Conservation (phyloP, 306 rosid species). For the Myrica gale region DNA sequence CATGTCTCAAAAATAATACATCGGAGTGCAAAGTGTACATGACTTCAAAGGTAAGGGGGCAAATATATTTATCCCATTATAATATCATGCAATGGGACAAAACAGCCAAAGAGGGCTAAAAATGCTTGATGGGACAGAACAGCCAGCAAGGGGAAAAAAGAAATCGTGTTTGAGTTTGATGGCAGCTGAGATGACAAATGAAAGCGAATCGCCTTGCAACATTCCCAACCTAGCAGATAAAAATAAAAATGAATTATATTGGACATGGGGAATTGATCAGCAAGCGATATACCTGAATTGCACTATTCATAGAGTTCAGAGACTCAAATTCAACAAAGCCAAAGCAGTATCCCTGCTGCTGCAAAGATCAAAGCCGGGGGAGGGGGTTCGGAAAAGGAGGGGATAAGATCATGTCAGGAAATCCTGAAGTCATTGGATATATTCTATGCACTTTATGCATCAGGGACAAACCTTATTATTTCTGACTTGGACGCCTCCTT, state of each 20-base stretch:
- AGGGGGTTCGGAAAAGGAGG: not conserved
- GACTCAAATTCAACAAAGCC: slow-evolving; percentile 78
- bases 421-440: slow-evolving; percentile 3
- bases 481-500: slow-evolving; percentile 71
- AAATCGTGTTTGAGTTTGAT: slow-evolving; percentile 6
- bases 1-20: too few relatives aligned
- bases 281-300: slow-evolving; percentile 53
- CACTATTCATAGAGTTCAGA: slow-evolving; percentile 52
- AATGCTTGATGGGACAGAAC: not conserved
- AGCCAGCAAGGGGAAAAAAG: not conserved
- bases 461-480: slow-evolving; percentile 50
- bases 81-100: not conserved
- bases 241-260: not conserved
- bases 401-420: slow-evolving; percentile 24
- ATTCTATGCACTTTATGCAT: slow-evolving; percentile 10
- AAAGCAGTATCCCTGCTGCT: slow-evolving; percentile 77
- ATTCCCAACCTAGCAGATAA: not conserved
- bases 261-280: slow-evolving; percentile 17
- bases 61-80: too few relatives aligned
- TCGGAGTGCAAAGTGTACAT: too few relatives aligned
- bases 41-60: too few relatives aligned
- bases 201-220: not conserved
- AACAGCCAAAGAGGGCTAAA: not conserved
- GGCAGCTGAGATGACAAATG: not conserved
- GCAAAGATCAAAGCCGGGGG: slow-evolving; percentile 30